Evolutionary conservation across 192 early-diverging fungal genomes (phyloP), one percentile per base, ranked within the genome.

Genomic region (Backusella morwellensis): DNA sequence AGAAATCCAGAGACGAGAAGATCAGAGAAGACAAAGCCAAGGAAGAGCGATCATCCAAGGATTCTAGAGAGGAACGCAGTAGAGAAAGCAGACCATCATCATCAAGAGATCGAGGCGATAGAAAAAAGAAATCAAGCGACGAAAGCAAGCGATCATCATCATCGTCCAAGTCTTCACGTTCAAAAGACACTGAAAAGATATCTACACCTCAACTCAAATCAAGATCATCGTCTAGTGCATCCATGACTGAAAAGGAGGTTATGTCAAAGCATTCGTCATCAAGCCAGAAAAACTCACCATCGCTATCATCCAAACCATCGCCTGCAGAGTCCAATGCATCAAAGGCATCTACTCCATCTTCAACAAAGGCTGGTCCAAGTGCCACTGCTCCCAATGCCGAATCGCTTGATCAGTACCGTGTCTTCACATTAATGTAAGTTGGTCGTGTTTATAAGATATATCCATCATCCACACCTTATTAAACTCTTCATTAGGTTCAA

Each of bases 401-500:
- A 32, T 70, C 72, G 5, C 54, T 66, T n/a, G 67, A 70, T 1
- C 71, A 78, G 50, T 74, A 52, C 29, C 36, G 66, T 9, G 15
- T 78, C 4, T 78, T 69, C 44, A 74, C 72, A 26, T 23, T 78
- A 8, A 74, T 78, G 77, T 73, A 78, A 68, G 77, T 78, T 1
- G 32, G 32, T 3, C 32, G 3, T 32, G 1, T 35, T 4, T 19
- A 36, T 6, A 21, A 3, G 32, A 32, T 19, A 21, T 56, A n/a
- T n/a, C n/a, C n/a, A n/a, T 1, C 2, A n/a, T 47, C 26, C 23
- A 35, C 38, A 40, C 38, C 11, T 40, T 40, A 40, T 40, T 40
- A 40, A 40, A 40, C 38, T 40, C 38, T 40, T 11, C 38, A 40
- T 54, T 56, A 78, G 77, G 77, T 78, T 78, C 35, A 36, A 36